phyloP scores from a whole-genome alignment of 495 filamentous ascomycete genomes.

The Monascus purpureus region DNA sequence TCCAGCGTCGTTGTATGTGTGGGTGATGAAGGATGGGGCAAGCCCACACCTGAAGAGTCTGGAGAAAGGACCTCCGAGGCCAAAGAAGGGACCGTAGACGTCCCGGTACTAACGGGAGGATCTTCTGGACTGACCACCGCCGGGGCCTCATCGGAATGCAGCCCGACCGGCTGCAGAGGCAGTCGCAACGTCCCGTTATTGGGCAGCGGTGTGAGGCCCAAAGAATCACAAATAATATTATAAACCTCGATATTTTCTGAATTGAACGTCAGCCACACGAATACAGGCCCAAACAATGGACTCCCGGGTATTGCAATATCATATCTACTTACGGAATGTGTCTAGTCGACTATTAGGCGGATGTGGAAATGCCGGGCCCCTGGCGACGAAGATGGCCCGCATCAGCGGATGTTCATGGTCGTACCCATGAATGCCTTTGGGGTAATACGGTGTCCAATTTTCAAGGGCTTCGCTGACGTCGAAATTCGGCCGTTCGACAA shows the following conservation, averaged over 20 bases:
- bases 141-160: conserved; percentile 42
- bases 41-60: no score
- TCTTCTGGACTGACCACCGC: conserved; percentile 25
- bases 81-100: neutral
- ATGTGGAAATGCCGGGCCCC: conserved; percentile 82
- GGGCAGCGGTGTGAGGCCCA: conserved; percentile 50
- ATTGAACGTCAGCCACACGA: neutral
- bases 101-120: conserved; percentile 11
- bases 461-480: conserved; percentile 47
- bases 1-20: conserved; percentile 8
- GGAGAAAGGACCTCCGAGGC: no score
- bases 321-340: conserved; percentile 57
- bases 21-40: conserved; percentile 1
- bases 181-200: conserved; percentile 86
- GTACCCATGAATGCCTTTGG: conserved; percentile 74
- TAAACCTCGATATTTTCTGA: conserved; percentile 90
- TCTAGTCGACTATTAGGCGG: conserved; percentile 64
- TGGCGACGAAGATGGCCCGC: conserved; percentile 81
- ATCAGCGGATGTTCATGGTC: conserved; percentile 83
- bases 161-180: conserved; percentile 53
- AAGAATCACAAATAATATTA: conserved; percentile 78
- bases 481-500: conserved; percentile 67
- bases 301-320: neutral
- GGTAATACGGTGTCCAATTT: conserved; percentile 54
- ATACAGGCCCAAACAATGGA: neutral